These are phyloP conservation scores for Dillenia suffruticosa DNA, from an alignment of 164 flowering plant genomes.

Conservation along the genomic window DNA sequence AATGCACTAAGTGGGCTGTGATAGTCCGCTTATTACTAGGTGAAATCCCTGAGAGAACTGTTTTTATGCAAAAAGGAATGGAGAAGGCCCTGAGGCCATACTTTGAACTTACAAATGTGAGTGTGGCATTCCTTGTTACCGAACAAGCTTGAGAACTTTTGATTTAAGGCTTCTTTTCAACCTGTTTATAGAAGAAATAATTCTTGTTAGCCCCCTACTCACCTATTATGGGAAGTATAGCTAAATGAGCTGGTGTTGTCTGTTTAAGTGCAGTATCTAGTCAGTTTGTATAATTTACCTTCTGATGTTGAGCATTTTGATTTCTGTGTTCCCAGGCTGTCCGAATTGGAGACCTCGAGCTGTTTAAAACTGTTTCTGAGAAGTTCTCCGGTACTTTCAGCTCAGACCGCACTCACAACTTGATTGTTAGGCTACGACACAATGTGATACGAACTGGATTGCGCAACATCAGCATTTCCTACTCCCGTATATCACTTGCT, in stretches of 20 bases:
- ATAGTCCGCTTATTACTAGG: slow-evolving; percentile 83
- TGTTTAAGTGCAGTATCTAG: no score
- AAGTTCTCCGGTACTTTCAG: slow-evolving; percentile 62
- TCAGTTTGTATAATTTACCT: no score
- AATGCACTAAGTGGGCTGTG: slow-evolving; percentile 90
- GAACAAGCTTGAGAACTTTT: background rate
- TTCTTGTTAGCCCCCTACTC: no score
- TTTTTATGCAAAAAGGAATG: slow-evolving; percentile 97
- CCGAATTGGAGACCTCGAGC: slow-evolving; percentile 89
- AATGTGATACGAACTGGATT: slow-evolving; percentile 93
- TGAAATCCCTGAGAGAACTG: slow-evolving; percentile 94
- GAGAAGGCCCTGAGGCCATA: slow-evolving; percentile 90
- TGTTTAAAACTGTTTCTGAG: slow-evolving; percentile 70
- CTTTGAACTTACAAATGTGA: slow-evolving; percentile 95
- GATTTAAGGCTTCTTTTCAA: no score
- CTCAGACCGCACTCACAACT: slow-evolving; percentile 72
- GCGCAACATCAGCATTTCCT: slow-evolving; percentile 90
- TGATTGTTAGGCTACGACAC: slow-evolving; percentile 86
- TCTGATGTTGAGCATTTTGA: no score
- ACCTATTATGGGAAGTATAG: no score
- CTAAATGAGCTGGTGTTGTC: no score
- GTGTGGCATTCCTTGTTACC: slow-evolving; percentile 14
- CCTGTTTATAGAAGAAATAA: no score
- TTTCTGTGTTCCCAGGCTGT: slow-evolving; percentile 63
- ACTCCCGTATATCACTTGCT: slow-evolving; percentile 77